Percentiles rank a stretch among this genome's conserved stretches.
These are phyloP conservation scores for apple (Malus domestica) DNA, from an alignment of 306 rosid genomes.

Conservation along the genomic window ASM211411v1 NC_041804.1:4208001-4208500, in stretches of 20 bases:
- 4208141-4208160: not conserved
- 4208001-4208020: not conserved
- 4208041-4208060: not conserved
- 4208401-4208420: constrained; percentile 58
- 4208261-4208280: constrained; percentile 57
- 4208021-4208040: not conserved
- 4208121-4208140: not conserved
- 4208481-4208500: constrained; percentile 20
- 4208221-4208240: constrained; percentile 92
- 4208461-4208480: constrained; percentile 37
- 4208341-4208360: constrained; percentile 18
- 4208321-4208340: constrained; percentile 27
- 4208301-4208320: constrained; percentile 28
- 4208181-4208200: constrained; percentile 6
- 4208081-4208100: not conserved
- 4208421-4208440: constrained; percentile 26
- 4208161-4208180: not conserved
- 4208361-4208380: constrained; percentile 22
- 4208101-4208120: not conserved
- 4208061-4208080: not conserved
- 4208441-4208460: constrained; percentile 17
- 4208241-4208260: constrained; percentile 68
- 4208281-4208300: constrained; percentile 46
- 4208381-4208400: constrained; percentile 24
- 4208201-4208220: constrained; percentile 20